Percentiles rank a stretch among this genome's conserved stretches.
Evolutionary conservation across 2,329 filamentous ascomycete genomes (phyloP).

Genomic region (Teratosphaeria pseudoeucalypti): DNA sequence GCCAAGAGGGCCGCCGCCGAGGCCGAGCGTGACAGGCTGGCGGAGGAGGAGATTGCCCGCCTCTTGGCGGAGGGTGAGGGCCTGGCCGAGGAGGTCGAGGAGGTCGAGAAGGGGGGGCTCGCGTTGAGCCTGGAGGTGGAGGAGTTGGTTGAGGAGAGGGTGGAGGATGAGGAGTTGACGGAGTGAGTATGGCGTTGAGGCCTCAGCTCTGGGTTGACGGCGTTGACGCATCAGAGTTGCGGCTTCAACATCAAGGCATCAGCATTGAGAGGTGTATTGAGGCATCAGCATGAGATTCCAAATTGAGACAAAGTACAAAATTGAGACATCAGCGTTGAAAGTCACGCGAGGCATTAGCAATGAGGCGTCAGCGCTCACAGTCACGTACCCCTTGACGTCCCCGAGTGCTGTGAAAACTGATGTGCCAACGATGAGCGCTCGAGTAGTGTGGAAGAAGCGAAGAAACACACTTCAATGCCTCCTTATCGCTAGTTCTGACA

Average conservation of each 20-base stretch:
- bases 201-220: background rate
- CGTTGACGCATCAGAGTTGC: too few species aligned
- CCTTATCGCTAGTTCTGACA: background rate
- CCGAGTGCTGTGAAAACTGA: background rate
- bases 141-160: background rate
- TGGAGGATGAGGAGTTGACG: constrained; percentile 11
- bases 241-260: background rate
- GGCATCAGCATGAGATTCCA: background rate
- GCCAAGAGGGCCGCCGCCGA: background rate
- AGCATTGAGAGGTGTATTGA: background rate
- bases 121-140: background rate
- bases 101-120: background rate
- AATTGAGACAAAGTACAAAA: background rate
- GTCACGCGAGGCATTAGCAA: background rate
- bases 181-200: background rate
- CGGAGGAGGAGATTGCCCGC: background rate
- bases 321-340: background rate
- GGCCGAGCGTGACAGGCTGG: background rate
- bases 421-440: background rate
- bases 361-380: background rate
- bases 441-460: background rate
- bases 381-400: background rate
- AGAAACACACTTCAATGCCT: background rate
- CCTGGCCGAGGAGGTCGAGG: background rate
- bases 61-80: background rate